Evolutionary conservation across 208 protist species (phyloP).

Genomic region (Wallacemonas sp.): DNA sequence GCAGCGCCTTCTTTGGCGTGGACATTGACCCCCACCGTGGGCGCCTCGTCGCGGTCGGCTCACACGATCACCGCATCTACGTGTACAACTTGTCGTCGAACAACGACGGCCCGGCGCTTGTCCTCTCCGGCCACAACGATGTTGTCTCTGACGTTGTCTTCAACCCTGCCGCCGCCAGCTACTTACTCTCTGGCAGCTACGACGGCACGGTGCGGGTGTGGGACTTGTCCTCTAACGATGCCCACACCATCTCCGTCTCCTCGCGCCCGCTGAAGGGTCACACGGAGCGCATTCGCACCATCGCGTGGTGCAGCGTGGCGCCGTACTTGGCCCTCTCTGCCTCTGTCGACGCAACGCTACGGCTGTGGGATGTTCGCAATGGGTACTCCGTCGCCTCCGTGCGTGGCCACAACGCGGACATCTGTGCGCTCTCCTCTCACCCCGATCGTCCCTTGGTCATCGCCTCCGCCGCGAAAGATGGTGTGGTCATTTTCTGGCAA

Average conservation of each 20-base stretch:
- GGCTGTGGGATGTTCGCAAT: slow-evolving; percentile 89
- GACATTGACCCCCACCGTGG: slow-evolving; percentile 71
- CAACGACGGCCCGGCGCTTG: slow-evolving; percentile 40
- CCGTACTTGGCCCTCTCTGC: slow-evolving; percentile 86
- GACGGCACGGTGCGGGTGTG: slow-evolving; percentile 91
- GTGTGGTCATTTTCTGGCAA: slow-evolving; percentile 86
- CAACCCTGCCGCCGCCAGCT: slow-evolving; percentile 66
- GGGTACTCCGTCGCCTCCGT: slow-evolving; percentile 58
- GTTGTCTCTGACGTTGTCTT: slow-evolving; percentile 76
- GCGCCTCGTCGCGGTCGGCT: slow-evolving; percentile 77
- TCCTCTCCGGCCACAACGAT: slow-evolving; percentile 78
- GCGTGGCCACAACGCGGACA: slow-evolving; percentile 86
- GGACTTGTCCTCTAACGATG: slow-evolving; percentile 68
- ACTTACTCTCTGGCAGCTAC: slow-evolving; percentile 83
- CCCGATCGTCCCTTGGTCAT: slow-evolving; percentile 88
- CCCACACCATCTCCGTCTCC: slow-evolving; percentile 67
- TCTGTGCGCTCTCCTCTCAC: slow-evolving; percentile 78
- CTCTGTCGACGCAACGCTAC: slow-evolving; percentile 79
- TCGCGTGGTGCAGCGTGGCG: slow-evolving; percentile 84
- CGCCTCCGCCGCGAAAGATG: slow-evolving; percentile 87
- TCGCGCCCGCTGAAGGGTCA: slow-evolving; percentile 80
- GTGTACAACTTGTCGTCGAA: slow-evolving; percentile 69
- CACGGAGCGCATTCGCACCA: slow-evolving; percentile 57
- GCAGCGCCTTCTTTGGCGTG: slow-evolving; percentile 47
- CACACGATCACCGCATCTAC: slow-evolving; percentile 80